Evolutionary conservation across 2,329 filamentous ascomycete genomes (phyloP).

Genomic region (Phialophora macrospora): DNA sequence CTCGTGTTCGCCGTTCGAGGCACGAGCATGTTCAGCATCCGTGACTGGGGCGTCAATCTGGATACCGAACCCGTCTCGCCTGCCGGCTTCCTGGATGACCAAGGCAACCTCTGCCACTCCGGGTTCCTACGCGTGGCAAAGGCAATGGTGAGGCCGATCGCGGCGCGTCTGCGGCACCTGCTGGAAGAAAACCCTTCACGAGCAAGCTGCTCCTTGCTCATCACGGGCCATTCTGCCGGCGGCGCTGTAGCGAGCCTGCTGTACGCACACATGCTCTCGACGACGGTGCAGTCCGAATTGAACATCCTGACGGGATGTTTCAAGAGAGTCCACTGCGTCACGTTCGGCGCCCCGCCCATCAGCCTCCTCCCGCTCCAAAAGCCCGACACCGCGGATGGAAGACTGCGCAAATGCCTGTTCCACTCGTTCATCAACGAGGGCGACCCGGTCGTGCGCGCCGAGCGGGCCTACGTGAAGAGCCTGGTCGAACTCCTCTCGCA

Average conservation of each 20-base stretch:
- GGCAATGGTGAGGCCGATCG: conserved; percentile 75
- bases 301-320: conserved; percentile 71
- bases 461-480: conserved; percentile 74
- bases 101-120: conserved; percentile 76
- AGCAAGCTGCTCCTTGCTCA: conserved; percentile 70
- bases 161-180: conserved; percentile 69
- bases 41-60: conserved; percentile 87
- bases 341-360: conserved; percentile 81
- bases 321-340: conserved; percentile 80
- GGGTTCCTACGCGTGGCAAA: conserved; percentile 78
- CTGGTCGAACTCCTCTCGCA: conserved; percentile 72
- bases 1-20: conserved; percentile 85
- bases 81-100: conserved; percentile 74
- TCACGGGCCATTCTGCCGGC: conserved; percentile 85
- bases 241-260: conserved; percentile 81
- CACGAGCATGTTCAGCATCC: conserved; percentile 68
- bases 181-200: conserved; percentile 73
- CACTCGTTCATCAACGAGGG: conserved; percentile 84
- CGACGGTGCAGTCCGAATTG: conserved; percentile 67
- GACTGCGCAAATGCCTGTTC: conserved; percentile 71
- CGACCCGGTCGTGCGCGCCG: conserved; percentile 77
- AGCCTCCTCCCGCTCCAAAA: conserved; percentile 71
- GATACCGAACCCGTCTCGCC: conserved; percentile 70
- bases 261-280: conserved; percentile 78
- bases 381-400: conserved; percentile 50